Base-by-base conservation (phyloP, 768 basidiomycete genomes). In the Termitomyces heimii region DNA sequence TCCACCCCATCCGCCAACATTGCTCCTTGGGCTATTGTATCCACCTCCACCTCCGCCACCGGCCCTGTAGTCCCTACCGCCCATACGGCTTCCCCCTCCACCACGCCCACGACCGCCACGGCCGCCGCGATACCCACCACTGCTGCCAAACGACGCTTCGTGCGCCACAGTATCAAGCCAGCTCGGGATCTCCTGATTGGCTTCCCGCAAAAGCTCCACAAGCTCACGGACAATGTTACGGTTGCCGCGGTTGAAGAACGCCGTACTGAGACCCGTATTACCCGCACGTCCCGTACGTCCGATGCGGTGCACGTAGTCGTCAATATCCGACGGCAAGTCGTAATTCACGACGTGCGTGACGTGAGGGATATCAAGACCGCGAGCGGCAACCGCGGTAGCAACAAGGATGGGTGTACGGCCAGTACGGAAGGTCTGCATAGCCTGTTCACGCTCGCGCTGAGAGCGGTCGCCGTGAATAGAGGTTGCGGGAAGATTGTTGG, bases 281-380 rank as follows among this genome's bases (percentile, higher is more conserved):
- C 97, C 97, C 9, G 97, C 97, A 83, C 97, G 95, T 45, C 97
- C 97, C 14, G 94, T 96, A 79, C 94, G 90, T 79, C 94, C 94
- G 66, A 95, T 96, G 67, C 94, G 94, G 70, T 98, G 95, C 46
- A 98, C 95, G 73, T 98, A 99, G 73, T 99, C 97, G 68, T 98
- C 97, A 62, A 99, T 95, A 75, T 98, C 97, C 59, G 89, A 89
- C 13, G 97, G 97, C 5, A 99, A 80, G 70, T 98, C 97, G 73
- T 98, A 98, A 73, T 98, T 96, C 78, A 98, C 81, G 67, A 99
- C 97, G 70, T 98, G 97, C 16, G 92, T 97, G 68, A 99, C 97
- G 72, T 99, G 97, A 60, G 97, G 97, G 65, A 99, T 98, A 74
- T 99, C 97, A 64, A 99, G 85, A 68, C 97, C 97, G 78, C 97